Evolutionary conservation across 306 rosid genomes (phyloP).

Genomic region (Cicer bijugum): DNA sequence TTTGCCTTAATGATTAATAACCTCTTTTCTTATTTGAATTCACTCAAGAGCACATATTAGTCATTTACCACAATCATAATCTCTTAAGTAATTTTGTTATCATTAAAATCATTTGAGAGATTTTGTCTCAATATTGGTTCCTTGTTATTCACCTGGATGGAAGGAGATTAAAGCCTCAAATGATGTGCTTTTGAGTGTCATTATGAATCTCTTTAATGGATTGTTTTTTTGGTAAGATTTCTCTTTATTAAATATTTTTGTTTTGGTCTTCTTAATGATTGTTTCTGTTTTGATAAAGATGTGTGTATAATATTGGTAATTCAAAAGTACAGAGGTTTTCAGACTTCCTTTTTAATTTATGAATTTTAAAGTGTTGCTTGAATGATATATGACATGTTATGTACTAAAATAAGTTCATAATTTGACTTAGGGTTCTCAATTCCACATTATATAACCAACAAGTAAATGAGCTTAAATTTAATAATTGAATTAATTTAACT

Average conservation of each 20-base stretch:
- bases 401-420: not conserved
- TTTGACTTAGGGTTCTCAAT: conserved; percentile 13
- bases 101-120: too few relatives aligned
- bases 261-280: not conserved
- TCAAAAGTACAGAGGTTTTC: not conserved
- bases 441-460: not conserved
- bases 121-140: conserved; percentile 40
- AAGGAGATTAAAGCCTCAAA: conserved; percentile 59
- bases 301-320: not conserved
- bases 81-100: too few relatives aligned
- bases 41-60: too few relatives aligned
- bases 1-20: too few relatives aligned
- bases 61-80: too few relatives aligned
- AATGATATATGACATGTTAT: not conserved
- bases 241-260: not conserved
- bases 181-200: conserved; percentile 60
- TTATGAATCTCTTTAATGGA: conserved; percentile 61
- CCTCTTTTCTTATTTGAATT: too few relatives aligned
- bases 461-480: too few relatives aligned
- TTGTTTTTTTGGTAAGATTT: conserved; percentile 61
- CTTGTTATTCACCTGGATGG: conserved; percentile 70
- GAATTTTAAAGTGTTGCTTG: conserved; percentile 2
- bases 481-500: not conserved
- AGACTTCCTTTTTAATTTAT: not conserved
- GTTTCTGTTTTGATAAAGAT: not conserved